Percentiles rank a stretch among this genome's conserved stretches.
Evolutionary conservation across 495 filamentous ascomycete species (phyloP).

Genomic region (Aspergillus carlsbadensis): DNA sequence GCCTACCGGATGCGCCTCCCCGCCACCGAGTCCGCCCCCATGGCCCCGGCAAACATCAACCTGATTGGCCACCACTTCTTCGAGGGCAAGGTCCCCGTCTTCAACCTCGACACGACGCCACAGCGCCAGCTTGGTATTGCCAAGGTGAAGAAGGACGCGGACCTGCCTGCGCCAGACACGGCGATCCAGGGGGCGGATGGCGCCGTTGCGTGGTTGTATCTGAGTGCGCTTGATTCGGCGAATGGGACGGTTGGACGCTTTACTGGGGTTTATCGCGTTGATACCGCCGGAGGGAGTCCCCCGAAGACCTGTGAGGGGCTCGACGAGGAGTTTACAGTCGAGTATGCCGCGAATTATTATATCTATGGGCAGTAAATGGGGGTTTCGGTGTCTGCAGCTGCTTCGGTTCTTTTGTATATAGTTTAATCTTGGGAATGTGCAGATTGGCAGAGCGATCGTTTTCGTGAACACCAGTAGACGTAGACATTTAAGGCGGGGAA

Average conservation of each 20-base stretch:
- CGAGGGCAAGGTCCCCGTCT: slow-evolving; percentile 65
- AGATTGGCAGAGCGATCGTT: too few species aligned
- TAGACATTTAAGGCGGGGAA: too few species aligned
- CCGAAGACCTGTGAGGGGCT: slow-evolving; percentile 72
- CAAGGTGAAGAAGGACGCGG: slow-evolving; percentile 56
- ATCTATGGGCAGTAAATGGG: slow-evolving; percentile 35
- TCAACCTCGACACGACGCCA: slow-evolving; percentile 65
- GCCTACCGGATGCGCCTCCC: slow-evolving; percentile 46
- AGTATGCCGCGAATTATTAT: slow-evolving; percentile 81
- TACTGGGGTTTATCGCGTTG: slow-evolving; percentile 78
- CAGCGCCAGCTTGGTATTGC: slow-evolving; percentile 57
- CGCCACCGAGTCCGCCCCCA: slow-evolving; percentile 17
- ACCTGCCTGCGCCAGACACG: slow-evolving; percentile 56
- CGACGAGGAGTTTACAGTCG: slow-evolving; percentile 60
- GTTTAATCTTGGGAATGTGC: too few species aligned
- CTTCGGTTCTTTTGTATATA: neutral
- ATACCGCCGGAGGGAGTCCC: slow-evolving; percentile 79
- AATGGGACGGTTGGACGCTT: slow-evolving; percentile 57
- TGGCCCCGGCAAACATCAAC: slow-evolving; percentile 53
- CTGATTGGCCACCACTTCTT: slow-evolving; percentile 82
- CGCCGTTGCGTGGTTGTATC: slow-evolving; percentile 59
- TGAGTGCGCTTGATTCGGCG: slow-evolving; percentile 49
- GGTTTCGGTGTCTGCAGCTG: neutral
- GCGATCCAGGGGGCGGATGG: slow-evolving; percentile 56
- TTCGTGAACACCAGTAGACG: too few species aligned